Evolutionary conservation across 2,329 filamentous ascomycete genomes (phyloP).

Genomic region (Byssoonygena ceratinophila): DNA sequence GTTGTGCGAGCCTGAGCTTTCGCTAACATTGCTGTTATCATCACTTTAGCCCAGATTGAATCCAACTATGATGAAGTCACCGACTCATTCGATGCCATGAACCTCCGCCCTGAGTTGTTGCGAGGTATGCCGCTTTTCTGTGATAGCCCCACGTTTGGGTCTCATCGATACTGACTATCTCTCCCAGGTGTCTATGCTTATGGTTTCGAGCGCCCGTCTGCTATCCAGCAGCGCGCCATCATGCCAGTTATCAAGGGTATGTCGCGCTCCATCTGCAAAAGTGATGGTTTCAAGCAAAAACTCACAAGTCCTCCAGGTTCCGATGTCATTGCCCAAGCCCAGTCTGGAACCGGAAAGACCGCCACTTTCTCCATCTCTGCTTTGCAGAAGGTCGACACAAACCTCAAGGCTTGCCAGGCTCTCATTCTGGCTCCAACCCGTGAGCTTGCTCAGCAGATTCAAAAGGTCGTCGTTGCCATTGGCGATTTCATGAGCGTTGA

Average conservation of each 20-base stretch:
- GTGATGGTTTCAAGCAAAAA: not conserved
- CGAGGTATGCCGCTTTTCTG: slow-evolving; percentile 53
- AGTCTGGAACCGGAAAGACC: slow-evolving; percentile 99
- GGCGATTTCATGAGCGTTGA: slow-evolving; percentile 99
- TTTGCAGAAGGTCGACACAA: slow-evolving; percentile 95
- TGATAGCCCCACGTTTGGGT: slow-evolving; percentile 8
- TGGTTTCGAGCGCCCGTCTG: slow-evolving; percentile 98
- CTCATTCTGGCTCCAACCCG: slow-evolving; percentile 95
- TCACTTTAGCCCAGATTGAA: slow-evolving; percentile 80
- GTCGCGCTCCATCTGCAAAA: slow-evolving; percentile 24
- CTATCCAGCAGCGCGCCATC: slow-evolving; percentile 99
- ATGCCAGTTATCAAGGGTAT: slow-evolving; percentile 99
- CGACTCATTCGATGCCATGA: slow-evolving; percentile 98
- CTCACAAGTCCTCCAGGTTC: slow-evolving; percentile 50
- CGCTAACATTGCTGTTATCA: slow-evolving; percentile 11
- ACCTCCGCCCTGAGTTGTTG: slow-evolving; percentile 91
- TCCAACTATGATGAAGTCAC: slow-evolving; percentile 99
- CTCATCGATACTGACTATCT: slow-evolving; percentile 19
- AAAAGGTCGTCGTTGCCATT: slow-evolving; percentile 97
- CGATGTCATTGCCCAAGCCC: slow-evolving; percentile 98
- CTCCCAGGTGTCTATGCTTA: slow-evolving; percentile 87
- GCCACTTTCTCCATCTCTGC: slow-evolving; percentile 99
- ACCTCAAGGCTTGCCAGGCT: slow-evolving; percentile 93
- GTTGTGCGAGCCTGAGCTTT: not conserved
- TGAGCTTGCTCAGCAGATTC: slow-evolving; percentile 97